Evolutionary conservation across 345 rosid species (phyloP).

Genomic region (Salix udensis): DNA sequence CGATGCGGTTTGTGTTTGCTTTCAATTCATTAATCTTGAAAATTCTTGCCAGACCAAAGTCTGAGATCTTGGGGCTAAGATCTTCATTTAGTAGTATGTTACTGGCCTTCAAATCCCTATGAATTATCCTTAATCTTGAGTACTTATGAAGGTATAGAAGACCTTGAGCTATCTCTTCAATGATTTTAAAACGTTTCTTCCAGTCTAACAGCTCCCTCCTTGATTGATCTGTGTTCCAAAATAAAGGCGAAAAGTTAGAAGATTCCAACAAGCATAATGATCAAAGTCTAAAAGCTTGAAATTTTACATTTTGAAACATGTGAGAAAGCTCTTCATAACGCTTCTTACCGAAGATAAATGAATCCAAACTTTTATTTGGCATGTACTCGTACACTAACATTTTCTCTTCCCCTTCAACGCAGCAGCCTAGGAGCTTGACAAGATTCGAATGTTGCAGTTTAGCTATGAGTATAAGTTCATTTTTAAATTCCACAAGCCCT

Average conservation of each 20-base stretch:
- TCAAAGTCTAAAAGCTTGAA: not conserved
- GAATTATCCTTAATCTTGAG: conserved; percentile 10
- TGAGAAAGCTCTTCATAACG: no score
- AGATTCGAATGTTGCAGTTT: conserved; percentile 19
- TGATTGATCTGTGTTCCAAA: not conserved
- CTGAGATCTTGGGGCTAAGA: conserved; percentile 19
- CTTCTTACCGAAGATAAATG: conserved; percentile 13
- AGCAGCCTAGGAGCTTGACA: conserved; percentile 20
- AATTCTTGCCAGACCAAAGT: conserved; percentile 24
- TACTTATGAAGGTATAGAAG: conserved; percentile 14
- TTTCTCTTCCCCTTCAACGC: conserved; percentile 19
- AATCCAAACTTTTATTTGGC: conserved; percentile 23
- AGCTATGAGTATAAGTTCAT: conserved; percentile 27
- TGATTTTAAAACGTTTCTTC: conserved; percentile 6
- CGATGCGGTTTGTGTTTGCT: not conserved
- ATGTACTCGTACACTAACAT: conserved; percentile 22
- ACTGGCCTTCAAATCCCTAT: conserved; percentile 22
- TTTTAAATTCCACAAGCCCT: conserved; percentile 27
- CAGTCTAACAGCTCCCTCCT: conserved; percentile 7
- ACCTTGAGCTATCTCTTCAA: conserved; percentile 16
- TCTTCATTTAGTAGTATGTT: conserved; percentile 20
- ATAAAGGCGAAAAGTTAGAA: no score
- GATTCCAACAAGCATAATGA: not conserved
- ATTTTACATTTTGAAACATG: no score
- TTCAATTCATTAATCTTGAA: not conserved